Percentiles rank a stretch among this genome's conserved stretches.
These are phyloP conservation scores for Petunia hybrid DNA, from an alignment of 305 asterid species.

Conservation along the genomic window DNA sequence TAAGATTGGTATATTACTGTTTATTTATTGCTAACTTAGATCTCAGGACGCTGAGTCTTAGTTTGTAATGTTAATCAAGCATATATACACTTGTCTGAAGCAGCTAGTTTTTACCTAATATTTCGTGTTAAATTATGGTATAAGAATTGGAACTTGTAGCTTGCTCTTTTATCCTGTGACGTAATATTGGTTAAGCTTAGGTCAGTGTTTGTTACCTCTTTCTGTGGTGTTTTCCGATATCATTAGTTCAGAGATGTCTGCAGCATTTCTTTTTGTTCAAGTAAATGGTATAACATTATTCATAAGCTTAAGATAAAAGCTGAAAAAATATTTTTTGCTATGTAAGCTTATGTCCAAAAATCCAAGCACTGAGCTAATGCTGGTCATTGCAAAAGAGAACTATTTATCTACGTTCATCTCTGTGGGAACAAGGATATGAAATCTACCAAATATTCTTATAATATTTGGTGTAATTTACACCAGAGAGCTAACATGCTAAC, in stretches of 20 bases:
- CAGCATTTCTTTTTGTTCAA: background rate
- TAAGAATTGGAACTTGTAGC: background rate
- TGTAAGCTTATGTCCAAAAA: background rate
- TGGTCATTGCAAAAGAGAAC: background rate
- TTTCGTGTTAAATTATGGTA: background rate
- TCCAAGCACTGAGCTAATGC: background rate
- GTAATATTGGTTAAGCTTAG: background rate
- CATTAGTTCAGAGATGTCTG: constrained; percentile 7
- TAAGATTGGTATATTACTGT: background rate
- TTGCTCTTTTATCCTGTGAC: constrained; percentile 22
- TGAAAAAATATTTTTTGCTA: constrained; percentile 6
- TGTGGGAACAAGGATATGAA: background rate
- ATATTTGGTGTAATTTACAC: constrained; percentile 11
- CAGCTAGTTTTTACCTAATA: background rate
- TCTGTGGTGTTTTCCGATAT: constrained; percentile 4
- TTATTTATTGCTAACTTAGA: constrained; percentile 20
- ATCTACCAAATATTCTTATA: constrained; percentile 23
- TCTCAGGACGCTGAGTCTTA: background rate
- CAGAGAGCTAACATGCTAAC: constrained; percentile 12
- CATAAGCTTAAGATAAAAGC: constrained; percentile 21
- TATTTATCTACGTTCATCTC: background rate
- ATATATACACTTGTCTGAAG: background rate
- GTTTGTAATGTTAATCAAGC: background rate
- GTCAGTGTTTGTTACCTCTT: constrained; percentile 20
- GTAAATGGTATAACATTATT: background rate